phyloP scores from a whole-genome alignment of 345 rosid species.

The Eutrema yunnanense region DNA sequence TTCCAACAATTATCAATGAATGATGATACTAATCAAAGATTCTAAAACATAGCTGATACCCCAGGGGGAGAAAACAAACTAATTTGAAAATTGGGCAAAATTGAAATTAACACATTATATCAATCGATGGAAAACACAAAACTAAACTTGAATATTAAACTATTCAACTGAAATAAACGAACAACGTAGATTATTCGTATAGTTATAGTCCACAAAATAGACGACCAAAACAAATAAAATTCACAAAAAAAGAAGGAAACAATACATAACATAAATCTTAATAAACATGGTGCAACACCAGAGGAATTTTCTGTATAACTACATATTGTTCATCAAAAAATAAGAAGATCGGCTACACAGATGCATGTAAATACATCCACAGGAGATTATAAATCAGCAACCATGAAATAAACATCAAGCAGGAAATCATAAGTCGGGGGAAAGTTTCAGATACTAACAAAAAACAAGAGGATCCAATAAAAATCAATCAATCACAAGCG shows the following conservation, averaged over 20 bases:
- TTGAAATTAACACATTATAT: too few relatives aligned
- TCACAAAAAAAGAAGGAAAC: neutral
- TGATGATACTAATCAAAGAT: too few relatives aligned
- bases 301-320: neutral
- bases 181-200: too few relatives aligned
- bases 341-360: neutral
- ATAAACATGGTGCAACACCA: neutral
- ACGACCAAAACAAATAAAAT: neutral
- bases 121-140: too few relatives aligned
- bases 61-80: too few relatives aligned
- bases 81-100: too few relatives aligned
- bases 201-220: too few relatives aligned
- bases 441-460: neutral
- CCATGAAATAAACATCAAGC: neutral
- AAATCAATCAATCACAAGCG: neutral
- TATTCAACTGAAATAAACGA: too few relatives aligned
- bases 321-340: neutral
- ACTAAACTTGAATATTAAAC: too few relatives aligned
- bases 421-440: neutral
- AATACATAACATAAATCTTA: neutral
- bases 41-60: too few relatives aligned
- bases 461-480: neutral
- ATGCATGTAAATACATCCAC: neutral
- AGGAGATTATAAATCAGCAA: neutral
- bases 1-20: too few relatives aligned